Conservation (phyloP, 2,329 filamentous ascomycete species). For the Calonectria pteridis region DNA sequence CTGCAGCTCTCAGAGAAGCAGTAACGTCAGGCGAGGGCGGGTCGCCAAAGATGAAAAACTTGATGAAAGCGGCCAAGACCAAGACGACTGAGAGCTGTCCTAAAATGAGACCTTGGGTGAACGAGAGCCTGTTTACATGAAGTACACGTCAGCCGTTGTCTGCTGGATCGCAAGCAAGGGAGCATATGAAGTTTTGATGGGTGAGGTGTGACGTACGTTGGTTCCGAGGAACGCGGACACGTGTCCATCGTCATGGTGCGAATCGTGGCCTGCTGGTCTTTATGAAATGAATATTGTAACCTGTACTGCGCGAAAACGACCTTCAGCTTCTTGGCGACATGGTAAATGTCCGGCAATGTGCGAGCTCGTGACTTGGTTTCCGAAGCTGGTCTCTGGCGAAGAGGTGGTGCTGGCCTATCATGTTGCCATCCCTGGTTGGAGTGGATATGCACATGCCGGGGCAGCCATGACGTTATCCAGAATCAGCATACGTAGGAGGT, state of each 20-base stretch:
- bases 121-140: slow-evolving; percentile 74
- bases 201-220: slow-evolving; percentile 55
- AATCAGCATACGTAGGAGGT: slow-evolving; percentile 31
- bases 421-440: neutral
- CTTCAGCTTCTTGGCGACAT: slow-evolving; percentile 14
- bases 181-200: slow-evolving; percentile 4
- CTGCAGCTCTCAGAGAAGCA: slow-evolving; percentile 79
- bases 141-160: slow-evolving; percentile 19
- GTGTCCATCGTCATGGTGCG: slow-evolving; percentile 54
- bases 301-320: neutral
- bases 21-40: slow-evolving; percentile 86
- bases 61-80: slow-evolving; percentile 94
- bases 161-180: slow-evolving; percentile 15
- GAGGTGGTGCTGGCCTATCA: slow-evolving; percentile 1
- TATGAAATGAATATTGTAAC: neutral
- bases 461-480: slow-evolving; percentile 35
- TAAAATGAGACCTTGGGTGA: slow-evolving; percentile 92
- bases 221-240: slow-evolving; percentile 58
- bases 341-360: neutral
- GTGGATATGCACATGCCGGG: slow-evolving; percentile 40
- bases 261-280: neutral
- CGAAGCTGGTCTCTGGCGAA: neutral
- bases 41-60: slow-evolving; percentile 99
- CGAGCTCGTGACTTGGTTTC: neutral
- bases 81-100: slow-evolving; percentile 94